These are phyloP conservation scores for Gynandropsis gynandra DNA, from an alignment of 345 rosid genomes.

Conservation along the genomic window DNA sequence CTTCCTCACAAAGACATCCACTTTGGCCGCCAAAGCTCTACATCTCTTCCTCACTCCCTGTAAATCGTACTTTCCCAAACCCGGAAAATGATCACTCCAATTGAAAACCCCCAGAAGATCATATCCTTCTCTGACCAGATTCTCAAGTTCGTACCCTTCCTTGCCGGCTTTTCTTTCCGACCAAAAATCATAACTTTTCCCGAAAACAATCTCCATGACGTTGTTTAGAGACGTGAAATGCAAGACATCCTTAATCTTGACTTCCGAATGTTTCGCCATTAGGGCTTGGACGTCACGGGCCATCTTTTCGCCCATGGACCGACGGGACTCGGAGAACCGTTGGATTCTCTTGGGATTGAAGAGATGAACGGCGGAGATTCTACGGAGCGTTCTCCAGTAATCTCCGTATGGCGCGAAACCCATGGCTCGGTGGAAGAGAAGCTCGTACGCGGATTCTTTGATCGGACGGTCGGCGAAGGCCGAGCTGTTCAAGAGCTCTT, in stretches of 20 bases:
- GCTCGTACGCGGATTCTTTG: conserved; percentile 65
- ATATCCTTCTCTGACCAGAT: conserved; percentile 28
- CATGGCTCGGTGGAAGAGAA: conserved; percentile 60
- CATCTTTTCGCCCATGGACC: conserved; percentile 30
- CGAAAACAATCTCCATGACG: conserved; percentile 35
- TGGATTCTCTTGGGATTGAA: conserved; percentile 30
- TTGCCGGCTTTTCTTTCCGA: neutral
- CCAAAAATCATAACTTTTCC: conserved; percentile 25
- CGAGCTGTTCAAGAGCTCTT: conserved; percentile 48
- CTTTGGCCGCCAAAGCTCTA: conserved; percentile 21
- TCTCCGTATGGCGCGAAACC: conserved; percentile 62
- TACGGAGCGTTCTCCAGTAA: conserved; percentile 60
- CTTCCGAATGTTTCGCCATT: conserved; percentile 11
- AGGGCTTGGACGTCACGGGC: conserved; percentile 12
- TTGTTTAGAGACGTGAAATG: conserved; percentile 29
- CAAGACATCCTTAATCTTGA: conserved; percentile 22
- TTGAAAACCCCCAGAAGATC: conserved; percentile 44
- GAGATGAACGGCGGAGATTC: conserved; percentile 45
- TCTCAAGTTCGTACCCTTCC: conserved; percentile 24
- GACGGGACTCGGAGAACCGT: conserved; percentile 22
- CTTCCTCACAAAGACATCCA: conserved; percentile 38
- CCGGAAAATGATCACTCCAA: conserved; percentile 59
- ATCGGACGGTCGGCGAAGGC: conserved; percentile 62
- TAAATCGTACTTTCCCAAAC: conserved; percentile 23
- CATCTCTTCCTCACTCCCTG: conserved; percentile 32